Conservation (phyloP, 371 early-diverging fungal species). For the Mortierella polycephala region DNA sequence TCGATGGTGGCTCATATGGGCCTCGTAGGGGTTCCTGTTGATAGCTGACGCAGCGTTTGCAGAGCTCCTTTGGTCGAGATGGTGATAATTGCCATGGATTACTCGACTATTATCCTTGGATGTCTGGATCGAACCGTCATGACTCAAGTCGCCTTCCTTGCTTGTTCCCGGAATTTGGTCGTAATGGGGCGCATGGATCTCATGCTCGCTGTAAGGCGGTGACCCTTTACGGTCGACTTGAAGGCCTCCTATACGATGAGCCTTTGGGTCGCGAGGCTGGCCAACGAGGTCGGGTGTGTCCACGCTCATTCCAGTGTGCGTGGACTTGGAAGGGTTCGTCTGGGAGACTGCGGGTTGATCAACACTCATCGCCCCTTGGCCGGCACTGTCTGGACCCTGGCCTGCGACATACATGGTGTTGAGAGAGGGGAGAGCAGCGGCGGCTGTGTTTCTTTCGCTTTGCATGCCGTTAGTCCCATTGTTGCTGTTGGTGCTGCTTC, state of each 20-base stretch:
- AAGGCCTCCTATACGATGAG: slow-evolving; percentile 10
- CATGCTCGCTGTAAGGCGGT: background rate
- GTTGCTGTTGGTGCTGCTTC: background rate
- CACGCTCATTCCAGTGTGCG: slow-evolving; percentile 14
- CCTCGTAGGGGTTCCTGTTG: slow-evolving; percentile 16
- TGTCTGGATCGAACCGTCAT: slow-evolving; percentile 11
- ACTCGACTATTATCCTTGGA: slow-evolving; percentile 12
- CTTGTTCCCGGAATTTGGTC: background rate
- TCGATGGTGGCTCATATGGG: slow-evolving; percentile 20
- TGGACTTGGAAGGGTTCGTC: background rate
- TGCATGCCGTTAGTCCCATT: background rate
- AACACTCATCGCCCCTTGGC: slow-evolving; percentile 16
- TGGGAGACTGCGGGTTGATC: slow-evolving; percentile 20
- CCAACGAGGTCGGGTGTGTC: slow-evolving; percentile 19
- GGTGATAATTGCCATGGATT: slow-evolving; percentile 11
- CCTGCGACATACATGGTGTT: slow-evolving; percentile 29
- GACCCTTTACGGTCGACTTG: slow-evolving; percentile 20
- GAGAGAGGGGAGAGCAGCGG: background rate
- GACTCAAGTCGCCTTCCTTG: background rate
- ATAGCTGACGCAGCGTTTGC: slow-evolving; percentile 7
- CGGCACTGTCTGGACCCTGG: slow-evolving; percentile 15
- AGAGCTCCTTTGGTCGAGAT: background rate
- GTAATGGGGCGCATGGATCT: slow-evolving; percentile 13
- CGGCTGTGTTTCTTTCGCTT: background rate
- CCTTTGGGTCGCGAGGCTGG: slow-evolving; percentile 3